Evolutionary conservation across 352 stramenopile species (phyloP), one percentile per base, ranked within the genome.

Genomic region (Elongisporangium anandrum): DNA sequence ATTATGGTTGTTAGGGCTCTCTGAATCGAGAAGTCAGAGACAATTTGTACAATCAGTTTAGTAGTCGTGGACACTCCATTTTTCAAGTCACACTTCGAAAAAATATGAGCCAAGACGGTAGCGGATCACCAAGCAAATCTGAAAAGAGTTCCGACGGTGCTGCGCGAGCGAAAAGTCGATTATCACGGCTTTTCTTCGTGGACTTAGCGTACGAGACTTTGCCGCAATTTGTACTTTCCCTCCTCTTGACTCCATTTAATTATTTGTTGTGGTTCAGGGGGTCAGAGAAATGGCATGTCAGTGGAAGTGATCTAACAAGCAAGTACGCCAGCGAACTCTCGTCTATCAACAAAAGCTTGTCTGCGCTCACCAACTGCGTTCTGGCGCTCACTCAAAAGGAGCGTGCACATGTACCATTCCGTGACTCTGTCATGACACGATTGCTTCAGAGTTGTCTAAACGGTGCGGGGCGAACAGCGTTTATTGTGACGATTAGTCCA

Each of bases 261-360:
- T 34, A 8, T 34, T 34, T 3, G 7, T 23, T 51, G 52, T 13
- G 56, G 9, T 64, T 26, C 39, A 90, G 78, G 45, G 80, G 78
- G 19, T 89, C 78, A 3, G 80, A 90, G 62, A 87, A 88, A 52
- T 88, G 79, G 81, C 77, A 86, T 26, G 65, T 82, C 15, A 70
- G 71, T 19, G 80, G 77, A 4, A 82, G 74, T 50, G 74, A 83
- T 1, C 41, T 87, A 19, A 78, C 56, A 17, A 75, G 87, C 56
- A 87, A 80, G 64, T 87, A 89, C 57, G 78, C 79, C 13, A 72
- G 66, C 26, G 81, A 92, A 51, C 56, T 87, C 17, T 62, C 76
- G 6, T 80, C 79, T 10, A 88, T 88, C 61, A 90, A 92, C 73
- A 89, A 88, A 60, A 89, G 78, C 26, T 69, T 92, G 15, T 88